phyloP scores from a whole-genome alignment of 73 alveolate species.

The Paramecium bursaria region DNA sequence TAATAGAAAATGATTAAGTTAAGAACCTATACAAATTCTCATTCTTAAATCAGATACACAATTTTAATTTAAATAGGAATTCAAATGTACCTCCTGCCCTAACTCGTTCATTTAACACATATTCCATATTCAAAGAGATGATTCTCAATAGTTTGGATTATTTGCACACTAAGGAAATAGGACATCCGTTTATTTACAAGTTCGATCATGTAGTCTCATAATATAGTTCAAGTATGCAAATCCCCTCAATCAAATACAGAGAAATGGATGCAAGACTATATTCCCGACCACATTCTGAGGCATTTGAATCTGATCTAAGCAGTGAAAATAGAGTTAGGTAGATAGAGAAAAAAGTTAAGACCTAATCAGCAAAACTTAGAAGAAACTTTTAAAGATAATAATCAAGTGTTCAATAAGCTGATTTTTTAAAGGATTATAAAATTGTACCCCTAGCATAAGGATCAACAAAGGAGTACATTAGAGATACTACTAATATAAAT shows the following conservation, averaged over 20 bases:
- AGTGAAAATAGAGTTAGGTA: constrained; percentile 12
- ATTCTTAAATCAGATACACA: constrained; percentile 2
- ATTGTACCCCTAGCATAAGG: background rate
- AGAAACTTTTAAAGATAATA: background rate
- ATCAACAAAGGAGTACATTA: constrained; percentile 23
- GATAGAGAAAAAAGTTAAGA: constrained; percentile 35
- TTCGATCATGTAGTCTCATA: background rate
- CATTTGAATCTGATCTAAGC: constrained; percentile 6
- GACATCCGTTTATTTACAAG: background rate
- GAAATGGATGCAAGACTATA: background rate
- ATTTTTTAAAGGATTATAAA: constrained; percentile 22
- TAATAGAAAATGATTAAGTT: background rate
- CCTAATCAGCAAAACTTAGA: background rate
- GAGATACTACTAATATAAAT: constrained; percentile 36
- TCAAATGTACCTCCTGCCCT: constrained; percentile 33
- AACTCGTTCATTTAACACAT: background rate
- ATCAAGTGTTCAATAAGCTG: constrained; percentile 2
- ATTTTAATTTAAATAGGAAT: background rate
- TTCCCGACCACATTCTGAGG: background rate
- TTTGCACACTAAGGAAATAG: background rate
- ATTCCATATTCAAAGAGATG: constrained; percentile 12
- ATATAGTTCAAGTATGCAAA: background rate
- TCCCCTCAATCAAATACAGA: background rate
- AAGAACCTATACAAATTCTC: background rate
- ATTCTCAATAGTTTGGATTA: constrained; percentile 39